These are phyloP conservation scores for Trichoderma aggressivum DNA, from an alignment of 2,329 filamentous ascomycete genomes.

Conservation along the genomic window DNA sequence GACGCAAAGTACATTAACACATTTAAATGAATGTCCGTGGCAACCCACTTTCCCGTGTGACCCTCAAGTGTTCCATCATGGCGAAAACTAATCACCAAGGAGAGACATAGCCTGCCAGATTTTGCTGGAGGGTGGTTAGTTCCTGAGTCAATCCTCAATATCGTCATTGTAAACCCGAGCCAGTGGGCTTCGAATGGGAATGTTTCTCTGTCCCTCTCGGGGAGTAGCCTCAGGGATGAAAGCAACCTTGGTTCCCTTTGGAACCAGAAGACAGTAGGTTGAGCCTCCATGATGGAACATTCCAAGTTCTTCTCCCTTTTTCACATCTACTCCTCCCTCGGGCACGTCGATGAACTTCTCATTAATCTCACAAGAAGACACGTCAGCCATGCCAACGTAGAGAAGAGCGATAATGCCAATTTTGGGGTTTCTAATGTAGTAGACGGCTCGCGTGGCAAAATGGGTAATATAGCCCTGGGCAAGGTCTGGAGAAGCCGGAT, in stretches of 20 bases:
- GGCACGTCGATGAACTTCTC: slow-evolving; percentile 10
- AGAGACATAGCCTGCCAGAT: background rate
- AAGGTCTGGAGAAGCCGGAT: slow-evolving; percentile 25
- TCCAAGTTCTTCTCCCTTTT: slow-evolving; percentile 64
- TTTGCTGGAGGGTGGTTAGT: background rate
- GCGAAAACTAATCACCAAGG: background rate
- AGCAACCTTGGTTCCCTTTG: slow-evolving; percentile 44
- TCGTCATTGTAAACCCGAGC: background rate
- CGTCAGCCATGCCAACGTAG: slow-evolving; percentile 68
- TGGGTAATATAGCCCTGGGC: slow-evolving; percentile 61
- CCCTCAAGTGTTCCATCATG: background rate
- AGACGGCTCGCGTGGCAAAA: slow-evolving; percentile 61
- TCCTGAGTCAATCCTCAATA: background rate
- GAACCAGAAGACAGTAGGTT: slow-evolving; percentile 62
- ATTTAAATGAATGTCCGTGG: background rate
- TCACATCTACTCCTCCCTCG: background rate
- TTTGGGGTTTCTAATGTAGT: slow-evolving; percentile 58
- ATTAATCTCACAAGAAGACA: slow-evolving; percentile 59
- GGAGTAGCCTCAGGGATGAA: slow-evolving; percentile 22
- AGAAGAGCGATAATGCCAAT: slow-evolving; percentile 66
- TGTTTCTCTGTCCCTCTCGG: slow-evolving; percentile 17
- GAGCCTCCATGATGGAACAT: slow-evolving; percentile 74
- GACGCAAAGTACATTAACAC: background rate
- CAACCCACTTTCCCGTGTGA: background rate
- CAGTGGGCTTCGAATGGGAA: slow-evolving; percentile 23